Evolutionary conservation across 2,329 filamentous ascomycete species (phyloP).

Genomic region (Zelopaecilomyces penicillatus): DNA sequence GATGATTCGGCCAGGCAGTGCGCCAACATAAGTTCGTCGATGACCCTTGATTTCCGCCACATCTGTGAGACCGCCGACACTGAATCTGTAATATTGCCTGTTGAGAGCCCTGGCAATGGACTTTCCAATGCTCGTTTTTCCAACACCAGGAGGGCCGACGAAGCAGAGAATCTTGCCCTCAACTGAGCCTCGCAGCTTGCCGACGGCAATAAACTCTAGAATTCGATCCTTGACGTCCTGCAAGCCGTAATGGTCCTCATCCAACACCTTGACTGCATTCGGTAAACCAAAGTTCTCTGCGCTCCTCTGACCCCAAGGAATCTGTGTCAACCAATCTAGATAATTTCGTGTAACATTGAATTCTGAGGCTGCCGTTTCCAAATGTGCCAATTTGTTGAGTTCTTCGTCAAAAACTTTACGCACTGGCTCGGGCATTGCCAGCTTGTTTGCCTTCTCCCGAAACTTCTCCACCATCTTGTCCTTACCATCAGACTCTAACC

Average conservation of each 20-base stretch:
- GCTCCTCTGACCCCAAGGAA: constrained; percentile 92
- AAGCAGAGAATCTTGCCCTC: constrained; percentile 98
- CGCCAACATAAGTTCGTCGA: constrained; percentile 90
- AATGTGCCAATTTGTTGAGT: constrained; percentile 89
- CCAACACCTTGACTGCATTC: constrained; percentile 80
- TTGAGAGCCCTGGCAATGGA: constrained; percentile 93
- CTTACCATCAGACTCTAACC: constrained; percentile 95
- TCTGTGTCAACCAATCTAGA: constrained; percentile 95
- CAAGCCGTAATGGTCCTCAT: constrained; percentile 93
- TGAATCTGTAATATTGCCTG: constrained; percentile 96
- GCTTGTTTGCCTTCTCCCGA: constrained; percentile 84
- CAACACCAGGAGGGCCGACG: constrained; percentile 92
- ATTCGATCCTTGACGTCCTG: constrained; percentile 99
- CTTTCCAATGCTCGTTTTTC: constrained; percentile 98
- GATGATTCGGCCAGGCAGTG: constrained; percentile 90
- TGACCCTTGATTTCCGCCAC: constrained; percentile 99
- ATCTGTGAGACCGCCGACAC: constrained; percentile 90
- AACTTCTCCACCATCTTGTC: constrained; percentile 97
- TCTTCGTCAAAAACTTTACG: constrained; percentile 98
- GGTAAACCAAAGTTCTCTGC: constrained; percentile 94
- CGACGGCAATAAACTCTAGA: constrained; percentile 94
- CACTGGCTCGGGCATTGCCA: constrained; percentile 94
- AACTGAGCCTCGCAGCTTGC: constrained; percentile 91
- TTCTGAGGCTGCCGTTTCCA: constrained; percentile 92
- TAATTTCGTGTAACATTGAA: constrained; percentile 99